Evolutionary conservation across 768 basidiomycete species (phyloP).

Genomic region (Tulasnella sp.): DNA sequence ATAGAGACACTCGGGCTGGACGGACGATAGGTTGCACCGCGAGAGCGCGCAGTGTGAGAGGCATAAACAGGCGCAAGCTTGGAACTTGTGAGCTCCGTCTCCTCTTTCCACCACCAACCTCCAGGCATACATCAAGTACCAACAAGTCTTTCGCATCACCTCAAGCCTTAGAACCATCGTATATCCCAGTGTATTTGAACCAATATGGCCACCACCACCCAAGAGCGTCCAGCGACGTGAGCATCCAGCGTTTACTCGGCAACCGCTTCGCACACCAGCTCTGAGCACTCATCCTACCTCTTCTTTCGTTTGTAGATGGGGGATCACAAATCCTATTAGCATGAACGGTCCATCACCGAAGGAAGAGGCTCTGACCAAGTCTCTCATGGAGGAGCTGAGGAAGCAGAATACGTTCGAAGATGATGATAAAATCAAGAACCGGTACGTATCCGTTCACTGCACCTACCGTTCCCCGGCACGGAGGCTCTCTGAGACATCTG

Average conservation of each 20-base stretch:
- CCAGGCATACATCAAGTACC: neutral
- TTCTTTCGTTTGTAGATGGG: constrained; percentile 21
- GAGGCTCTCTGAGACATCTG: neutral
- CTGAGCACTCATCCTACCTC: neutral
- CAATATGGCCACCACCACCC: neutral
- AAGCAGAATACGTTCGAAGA: constrained; percentile 80
- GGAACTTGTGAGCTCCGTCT: neutral
- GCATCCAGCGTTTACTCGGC: neutral
- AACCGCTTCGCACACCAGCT: neutral
- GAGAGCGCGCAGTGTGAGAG: neutral
- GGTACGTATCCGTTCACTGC: constrained; percentile 43
- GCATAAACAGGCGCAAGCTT: neutral
- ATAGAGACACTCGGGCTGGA: neutral
- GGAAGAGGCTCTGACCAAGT: constrained; percentile 72
- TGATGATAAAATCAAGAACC: constrained; percentile 74
- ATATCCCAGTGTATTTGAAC: neutral
- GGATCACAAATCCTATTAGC: constrained; percentile 81
- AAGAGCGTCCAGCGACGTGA: neutral
- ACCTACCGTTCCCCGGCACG: neutral
- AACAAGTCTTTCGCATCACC: neutral
- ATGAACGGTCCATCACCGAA: constrained; percentile 57
- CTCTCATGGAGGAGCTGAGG: constrained; percentile 84
- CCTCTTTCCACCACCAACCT: neutral
- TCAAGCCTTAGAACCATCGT: neutral
- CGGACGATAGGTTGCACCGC: neutral